These are phyloP conservation scores for Inonotus obliquus DNA, from an alignment of 1,284 basidiomycete species.

Conservation along the genomic window DNA sequence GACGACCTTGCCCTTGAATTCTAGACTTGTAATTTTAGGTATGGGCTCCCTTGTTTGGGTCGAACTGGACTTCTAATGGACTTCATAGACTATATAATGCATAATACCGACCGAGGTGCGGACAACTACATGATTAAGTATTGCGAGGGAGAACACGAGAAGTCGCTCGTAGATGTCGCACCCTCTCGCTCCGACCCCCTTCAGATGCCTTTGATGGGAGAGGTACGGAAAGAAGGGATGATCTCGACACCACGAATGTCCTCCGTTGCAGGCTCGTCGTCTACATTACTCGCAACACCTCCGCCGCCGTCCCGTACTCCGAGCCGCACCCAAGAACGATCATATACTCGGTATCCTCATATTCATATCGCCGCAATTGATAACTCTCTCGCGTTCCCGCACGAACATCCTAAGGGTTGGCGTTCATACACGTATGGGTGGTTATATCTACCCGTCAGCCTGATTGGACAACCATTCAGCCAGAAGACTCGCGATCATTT, in stretches of 20 bases:
- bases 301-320: background rate
- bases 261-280: conserved; percentile 26
- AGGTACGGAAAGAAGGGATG: conserved; percentile 41
- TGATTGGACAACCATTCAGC: conserved; percentile 84
- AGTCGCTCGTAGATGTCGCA: conserved; percentile 67
- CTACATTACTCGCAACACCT: conserved; percentile 5
- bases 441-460: conserved; percentile 82
- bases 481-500: conserved; percentile 79
- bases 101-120: conserved; percentile 79
- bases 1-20: background rate
- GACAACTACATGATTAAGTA: conserved; percentile 90
- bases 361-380: conserved; percentile 90
- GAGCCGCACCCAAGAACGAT: background rate
- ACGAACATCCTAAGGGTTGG: conserved; percentile 87
- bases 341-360: conserved; percentile 36
- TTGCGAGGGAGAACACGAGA: conserved; percentile 72
- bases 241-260: conserved; percentile 36
- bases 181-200: conserved; percentile 61
- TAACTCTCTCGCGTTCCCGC: conserved; percentile 88
- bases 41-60: conserved; percentile 17
- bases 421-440: conserved; percentile 89
- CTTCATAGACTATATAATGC: conserved; percentile 75
- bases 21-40: conserved; percentile 79
- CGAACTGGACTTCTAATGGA: background rate
- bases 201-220: conserved; percentile 68